Evolutionary conservation across 2,329 filamentous ascomycete genomes (phyloP).

Genomic region (Pseudocercospora eumusae): DNA sequence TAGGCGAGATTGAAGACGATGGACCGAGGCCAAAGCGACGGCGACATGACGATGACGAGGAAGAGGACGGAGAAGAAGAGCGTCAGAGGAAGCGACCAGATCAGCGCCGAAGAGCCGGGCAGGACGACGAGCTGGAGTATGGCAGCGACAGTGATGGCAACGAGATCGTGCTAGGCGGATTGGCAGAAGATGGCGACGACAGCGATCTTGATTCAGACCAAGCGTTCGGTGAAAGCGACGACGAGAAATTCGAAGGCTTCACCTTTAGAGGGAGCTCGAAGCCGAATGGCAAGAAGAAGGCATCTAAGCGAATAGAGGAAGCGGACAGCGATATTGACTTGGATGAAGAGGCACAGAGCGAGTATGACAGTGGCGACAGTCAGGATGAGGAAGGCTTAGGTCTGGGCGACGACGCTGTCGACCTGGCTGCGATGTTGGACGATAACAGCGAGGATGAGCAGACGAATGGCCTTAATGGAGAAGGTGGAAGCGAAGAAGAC

Average conservation of each 20-base stretch:
- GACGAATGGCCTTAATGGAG: slow-evolving; percentile 22
- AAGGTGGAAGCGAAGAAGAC: slow-evolving; percentile 14
- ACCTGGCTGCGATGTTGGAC: slow-evolving; percentile 64
- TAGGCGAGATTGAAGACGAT: slow-evolving; percentile 57
- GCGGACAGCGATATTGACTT: slow-evolving; percentile 44
- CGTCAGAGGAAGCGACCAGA: slow-evolving; percentile 38
- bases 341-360: slow-evolving; percentile 50
- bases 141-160: slow-evolving; percentile 85
- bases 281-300: slow-evolving; percentile 50
- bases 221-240: slow-evolving; percentile 84
- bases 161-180: slow-evolving; percentile 74
- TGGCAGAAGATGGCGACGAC: slow-evolving; percentile 65
- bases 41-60: slow-evolving; percentile 53
- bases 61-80: slow-evolving; percentile 44
- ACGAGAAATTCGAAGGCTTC: slow-evolving; percentile 79
- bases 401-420: slow-evolving; percentile 63
- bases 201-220: slow-evolving; percentile 73
- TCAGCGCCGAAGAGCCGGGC: slow-evolving; percentile 31
- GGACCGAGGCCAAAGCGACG: slow-evolving; percentile 47
- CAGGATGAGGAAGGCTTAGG: slow-evolving; percentile 54
- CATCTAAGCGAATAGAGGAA: slow-evolving; percentile 38
- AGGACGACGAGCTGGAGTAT: slow-evolving; percentile 60
- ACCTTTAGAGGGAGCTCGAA: slow-evolving; percentile 63
- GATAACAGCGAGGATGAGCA: slow-evolving; percentile 36
- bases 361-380: slow-evolving; percentile 47